These are phyloP conservation scores for Elasticomyces elasticus DNA, from an alignment of 495 filamentous ascomycete species.

Conservation along the genomic window DNA sequence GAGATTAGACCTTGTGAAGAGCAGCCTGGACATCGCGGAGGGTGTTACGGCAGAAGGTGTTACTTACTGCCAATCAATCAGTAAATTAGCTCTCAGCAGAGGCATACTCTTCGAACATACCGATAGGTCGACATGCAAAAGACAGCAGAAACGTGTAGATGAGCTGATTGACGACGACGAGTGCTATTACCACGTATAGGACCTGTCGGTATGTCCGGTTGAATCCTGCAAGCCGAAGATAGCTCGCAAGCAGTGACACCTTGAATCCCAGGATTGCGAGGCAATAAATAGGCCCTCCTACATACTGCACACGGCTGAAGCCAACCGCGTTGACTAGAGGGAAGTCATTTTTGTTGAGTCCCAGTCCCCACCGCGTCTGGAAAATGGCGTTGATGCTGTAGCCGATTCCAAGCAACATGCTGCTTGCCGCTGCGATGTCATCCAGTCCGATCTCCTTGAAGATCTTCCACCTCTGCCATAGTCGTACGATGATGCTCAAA, in stretches of 20 bases:
- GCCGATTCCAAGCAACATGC: slow-evolving; percentile 3
- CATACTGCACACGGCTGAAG: slow-evolving; percentile 6
- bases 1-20: too few species aligned
- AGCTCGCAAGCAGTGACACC: background rate
- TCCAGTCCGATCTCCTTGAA: slow-evolving; percentile 4
- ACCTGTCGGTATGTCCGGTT: background rate
- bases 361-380: slow-evolving; percentile 6
- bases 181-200: background rate
- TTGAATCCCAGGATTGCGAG: slow-evolving; percentile 12
- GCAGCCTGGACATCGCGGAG: too few species aligned
- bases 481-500: background rate
- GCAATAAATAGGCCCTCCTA: slow-evolving; percentile 8
- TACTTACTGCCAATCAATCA: too few species aligned
- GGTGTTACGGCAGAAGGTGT: too few species aligned
- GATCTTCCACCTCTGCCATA: background rate
- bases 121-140: slow-evolving; percentile 4
- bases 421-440: background rate
- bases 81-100: too few species aligned
- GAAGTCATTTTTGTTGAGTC: background rate
- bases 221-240: slow-evolving; percentile 6
- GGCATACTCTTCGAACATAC: background rate
- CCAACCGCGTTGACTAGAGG: slow-evolving; percentile 2
- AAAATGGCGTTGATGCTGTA: slow-evolving; percentile 5
- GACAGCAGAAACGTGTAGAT: slow-evolving; percentile 10
- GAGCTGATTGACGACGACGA: slow-evolving; percentile 5